phyloP scores from a whole-genome alignment of 1,284 basidiomycete genomes.

The Ustilago trichophora region DNA sequence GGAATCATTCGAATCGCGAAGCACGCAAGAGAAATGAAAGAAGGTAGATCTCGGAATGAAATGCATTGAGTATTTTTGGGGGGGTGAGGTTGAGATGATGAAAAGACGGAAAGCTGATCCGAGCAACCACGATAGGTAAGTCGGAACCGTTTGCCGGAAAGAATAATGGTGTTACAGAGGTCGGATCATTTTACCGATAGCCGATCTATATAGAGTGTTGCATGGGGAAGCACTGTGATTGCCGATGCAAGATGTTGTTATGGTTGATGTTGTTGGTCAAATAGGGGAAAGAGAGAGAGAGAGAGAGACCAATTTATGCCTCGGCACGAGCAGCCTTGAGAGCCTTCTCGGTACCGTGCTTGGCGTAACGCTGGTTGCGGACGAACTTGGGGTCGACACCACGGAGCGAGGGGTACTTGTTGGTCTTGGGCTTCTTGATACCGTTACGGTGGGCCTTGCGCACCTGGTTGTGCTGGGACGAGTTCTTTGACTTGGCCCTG shows the following conservation, averaged over 20 bases:
- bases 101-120: background rate
- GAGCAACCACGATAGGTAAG: background rate
- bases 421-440: slow-evolving; percentile 70
- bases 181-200: background rate
- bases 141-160: background rate
- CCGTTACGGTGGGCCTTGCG: slow-evolving; percentile 95
- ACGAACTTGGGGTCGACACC: slow-evolving; percentile 93
- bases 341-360: slow-evolving; percentile 78
- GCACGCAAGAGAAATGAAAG: too few species aligned
- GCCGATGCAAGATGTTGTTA: too few species aligned
- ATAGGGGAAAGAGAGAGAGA: background rate
- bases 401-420: slow-evolving; percentile 83
- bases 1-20: too few species aligned
- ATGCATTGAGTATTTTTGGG: background rate
- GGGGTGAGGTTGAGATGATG: background rate
- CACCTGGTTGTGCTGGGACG: slow-evolving; percentile 68
- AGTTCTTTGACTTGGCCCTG: slow-evolving; percentile 66
- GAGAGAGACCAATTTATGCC: too few species aligned
- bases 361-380: slow-evolving; percentile 81
- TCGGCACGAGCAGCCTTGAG: slow-evolving; percentile 50
- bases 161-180: background rate
- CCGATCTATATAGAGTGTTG: background rate
- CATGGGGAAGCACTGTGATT: too few species aligned
- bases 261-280: background rate
- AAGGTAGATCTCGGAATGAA: slow-evolving; percentile 2